Percentiles rank a stretch among this genome's conserved stretches.
Evolutionary conservation across 2,329 filamentous ascomycete genomes (phyloP).

Genomic region (Cytospora piceae): DNA sequence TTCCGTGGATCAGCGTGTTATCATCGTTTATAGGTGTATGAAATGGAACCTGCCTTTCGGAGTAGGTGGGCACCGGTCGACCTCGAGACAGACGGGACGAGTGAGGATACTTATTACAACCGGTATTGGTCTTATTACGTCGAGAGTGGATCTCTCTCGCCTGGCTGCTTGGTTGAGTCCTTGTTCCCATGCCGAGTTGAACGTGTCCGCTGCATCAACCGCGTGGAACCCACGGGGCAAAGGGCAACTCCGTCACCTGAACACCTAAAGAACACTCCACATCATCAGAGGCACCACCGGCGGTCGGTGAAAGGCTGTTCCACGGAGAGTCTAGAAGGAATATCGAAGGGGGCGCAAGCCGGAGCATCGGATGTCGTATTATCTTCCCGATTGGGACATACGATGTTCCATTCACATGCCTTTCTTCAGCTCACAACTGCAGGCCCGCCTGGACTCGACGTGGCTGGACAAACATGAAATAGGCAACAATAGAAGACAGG

Average conservation of each 20-base stretch:
- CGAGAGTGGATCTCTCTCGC: background rate
- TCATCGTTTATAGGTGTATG: background rate
- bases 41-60: conserved; percentile 20
- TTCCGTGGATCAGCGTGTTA: background rate
- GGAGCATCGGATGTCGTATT: conserved; percentile 23
- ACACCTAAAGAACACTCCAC: background rate
- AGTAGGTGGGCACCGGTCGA: conserved; percentile 19
- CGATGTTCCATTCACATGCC: background rate
- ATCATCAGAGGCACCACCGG: background rate
- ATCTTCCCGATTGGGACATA: conserved; percentile 9
- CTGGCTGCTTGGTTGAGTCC: background rate
- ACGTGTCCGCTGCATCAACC: background rate
- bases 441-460: too few species aligned
- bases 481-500: background rate
- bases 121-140: background rate
- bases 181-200: background rate
- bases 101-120: background rate
- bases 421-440: background rate
- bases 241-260: background rate
- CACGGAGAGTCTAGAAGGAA: background rate
- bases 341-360: background rate
- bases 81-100: background rate
- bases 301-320: background rate
- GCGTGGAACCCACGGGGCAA: background rate
- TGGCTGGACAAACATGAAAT: background rate